Evolutionary conservation across 2,329 filamentous ascomycete species (phyloP), one percentile per base, ranked within the genome.

Genomic region (Talaromyces sp.): DNA sequence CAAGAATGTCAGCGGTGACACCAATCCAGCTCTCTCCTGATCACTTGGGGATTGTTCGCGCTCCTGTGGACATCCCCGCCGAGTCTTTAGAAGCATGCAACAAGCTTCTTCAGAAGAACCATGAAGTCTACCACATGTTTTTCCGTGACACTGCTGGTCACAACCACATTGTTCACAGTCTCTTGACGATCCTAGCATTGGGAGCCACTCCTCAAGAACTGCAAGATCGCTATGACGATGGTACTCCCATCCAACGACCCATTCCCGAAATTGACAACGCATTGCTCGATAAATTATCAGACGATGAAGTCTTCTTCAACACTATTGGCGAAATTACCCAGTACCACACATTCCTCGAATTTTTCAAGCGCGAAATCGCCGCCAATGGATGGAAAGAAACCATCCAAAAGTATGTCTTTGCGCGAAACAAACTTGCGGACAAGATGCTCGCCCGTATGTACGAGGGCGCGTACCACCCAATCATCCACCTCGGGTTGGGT

Each of bases 401-500:
- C 0, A 61, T 94, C 29, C 77, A 81, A 17, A 83, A 89, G 71
- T 88, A 89, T 68, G 69, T 92, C 1, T 90, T 94, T 70, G 80
- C 82, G 3, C 83, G 84, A 1, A 83, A 86, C 47, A 81, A 84
- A 25, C 77, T 81, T n/a, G 85, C 86, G 7, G 85, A 91, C 7
- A 85, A 88, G 65, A 77, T 94, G 77, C 79, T 91, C 4, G 79
- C 82, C 1, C 83, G 90, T 4, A 79, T 91, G 72, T 91, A 84
- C 69, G 82, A 82, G 3, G 86, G 86, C 77, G 29, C 62, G 69
- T 72, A 91, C 7, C 91, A 95, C 72, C 91, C 91, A 3, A 79
- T 93, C 31, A 92, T 96, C 67, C 91, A 95, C 75, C 83, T 94
- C n/a, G 90, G 91, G 66, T 93, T 91, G 72, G 92, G 90, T 11